These are phyloP conservation scores for Emericellopsis terricola DNA, from an alignment of 495 filamentous ascomycete genomes.

Conservation along the genomic window DNA sequence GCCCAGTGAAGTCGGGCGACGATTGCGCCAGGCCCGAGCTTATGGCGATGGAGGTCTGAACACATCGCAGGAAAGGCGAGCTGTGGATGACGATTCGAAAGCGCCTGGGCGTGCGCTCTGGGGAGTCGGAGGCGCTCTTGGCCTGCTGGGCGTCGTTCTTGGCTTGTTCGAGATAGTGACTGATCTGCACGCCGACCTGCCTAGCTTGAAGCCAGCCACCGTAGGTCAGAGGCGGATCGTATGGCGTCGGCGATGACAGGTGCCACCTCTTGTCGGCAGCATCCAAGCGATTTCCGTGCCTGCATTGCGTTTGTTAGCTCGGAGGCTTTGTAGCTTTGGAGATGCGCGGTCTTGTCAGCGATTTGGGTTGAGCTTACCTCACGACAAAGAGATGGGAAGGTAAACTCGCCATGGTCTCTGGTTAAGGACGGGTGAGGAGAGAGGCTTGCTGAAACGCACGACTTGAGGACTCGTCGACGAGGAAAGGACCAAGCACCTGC, in stretches of 20 bases:
- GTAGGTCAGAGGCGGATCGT: constrained; percentile 91
- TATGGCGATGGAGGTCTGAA: constrained; percentile 84
- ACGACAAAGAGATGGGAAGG: constrained; percentile 53
- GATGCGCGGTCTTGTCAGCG: background rate
- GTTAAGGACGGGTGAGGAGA: too few species aligned
- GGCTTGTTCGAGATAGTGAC: constrained; percentile 42
- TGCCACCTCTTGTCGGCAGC: constrained; percentile 91
- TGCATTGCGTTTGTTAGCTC: too few species aligned
- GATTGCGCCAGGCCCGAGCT: constrained; percentile 70
- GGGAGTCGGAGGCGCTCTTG: constrained; percentile 5
- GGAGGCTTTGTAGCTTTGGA: too few species aligned
- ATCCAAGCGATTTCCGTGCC: constrained; percentile 85
- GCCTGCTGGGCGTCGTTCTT: constrained; percentile 19
- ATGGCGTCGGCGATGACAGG: constrained; percentile 81
- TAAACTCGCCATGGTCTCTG: constrained; percentile 25
- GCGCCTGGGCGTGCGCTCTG: constrained; percentile 27
- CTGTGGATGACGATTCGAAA: constrained; percentile 77
- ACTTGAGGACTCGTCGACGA: too few species aligned
- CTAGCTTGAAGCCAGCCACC: constrained; percentile 81
- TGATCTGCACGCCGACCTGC: constrained; percentile 62
- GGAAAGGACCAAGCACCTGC: too few species aligned
- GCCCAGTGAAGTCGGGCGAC: constrained; percentile 5
- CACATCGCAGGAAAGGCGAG: constrained; percentile 80
- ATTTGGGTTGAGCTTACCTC: constrained; percentile 35
- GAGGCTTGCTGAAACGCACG: too few species aligned